Evolutionary conservation across 345 rosid genomes (phyloP).

Genomic region (Nephelium lappaceum): DNA sequence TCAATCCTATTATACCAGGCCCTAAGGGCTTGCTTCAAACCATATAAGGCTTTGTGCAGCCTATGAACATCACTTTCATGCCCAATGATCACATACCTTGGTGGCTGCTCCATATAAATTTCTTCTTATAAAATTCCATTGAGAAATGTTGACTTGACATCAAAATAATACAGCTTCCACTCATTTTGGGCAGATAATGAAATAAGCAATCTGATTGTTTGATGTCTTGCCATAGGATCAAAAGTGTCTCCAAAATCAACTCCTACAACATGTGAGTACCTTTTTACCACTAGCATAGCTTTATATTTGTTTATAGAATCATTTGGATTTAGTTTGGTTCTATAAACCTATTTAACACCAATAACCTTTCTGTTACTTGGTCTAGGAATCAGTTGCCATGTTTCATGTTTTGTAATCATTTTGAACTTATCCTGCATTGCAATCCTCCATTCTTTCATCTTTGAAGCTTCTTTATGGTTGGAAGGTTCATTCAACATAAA

Average conservation of each 20-base stretch:
- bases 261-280: not conserved
- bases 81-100: too few species aligned
- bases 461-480: not conserved
- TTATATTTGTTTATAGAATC: not conserved
- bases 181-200: not conserved
- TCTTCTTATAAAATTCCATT: not conserved
- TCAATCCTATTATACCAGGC: conserved; percentile 1
- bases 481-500: not conserved
- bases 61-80: too few species aligned
- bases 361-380: not conserved
- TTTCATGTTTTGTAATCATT: not conserved
- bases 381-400: not conserved
- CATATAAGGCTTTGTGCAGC: not conserved
- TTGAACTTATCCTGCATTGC: not conserved
- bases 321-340: not conserved
- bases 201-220: not conserved
- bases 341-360: conserved; percentile 3
- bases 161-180: not conserved
- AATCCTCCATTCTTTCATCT: not conserved
- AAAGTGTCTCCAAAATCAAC: not conserved
- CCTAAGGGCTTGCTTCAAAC: not conserved
- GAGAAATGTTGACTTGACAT: not conserved
- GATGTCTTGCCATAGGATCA: not conserved
- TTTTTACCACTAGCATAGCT: not conserved
- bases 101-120: too few species aligned